Conservation (phyloP, 108 stramenopile species). For the Conticribra weissflogii region DNA sequence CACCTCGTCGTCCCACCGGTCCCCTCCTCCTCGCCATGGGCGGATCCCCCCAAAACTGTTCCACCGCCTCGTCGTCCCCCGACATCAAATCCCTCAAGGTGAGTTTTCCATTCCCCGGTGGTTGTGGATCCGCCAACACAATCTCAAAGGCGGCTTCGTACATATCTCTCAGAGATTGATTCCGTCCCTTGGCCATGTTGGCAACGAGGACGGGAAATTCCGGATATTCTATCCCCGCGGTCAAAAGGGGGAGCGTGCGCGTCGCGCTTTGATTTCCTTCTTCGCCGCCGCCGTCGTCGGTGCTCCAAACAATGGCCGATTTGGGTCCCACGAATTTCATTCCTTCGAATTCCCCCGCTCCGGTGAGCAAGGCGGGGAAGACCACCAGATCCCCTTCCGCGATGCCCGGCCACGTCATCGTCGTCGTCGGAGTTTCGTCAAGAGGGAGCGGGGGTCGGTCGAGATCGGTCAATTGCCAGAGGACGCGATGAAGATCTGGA, state of each 20-base stretch:
- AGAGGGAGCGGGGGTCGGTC: constrained; percentile 5
- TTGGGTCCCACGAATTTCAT: constrained; percentile 25
- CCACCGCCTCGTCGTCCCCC: constrained; percentile 6
- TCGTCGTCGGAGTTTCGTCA: background rate
- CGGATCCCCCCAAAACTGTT: constrained; percentile 33
- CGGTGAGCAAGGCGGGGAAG: constrained; percentile 19
- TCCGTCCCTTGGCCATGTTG: constrained; percentile 5
- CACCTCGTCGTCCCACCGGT: constrained; percentile 20
- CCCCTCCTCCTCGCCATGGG: constrained; percentile 25
- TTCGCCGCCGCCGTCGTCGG: background rate
- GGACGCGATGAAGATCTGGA: constrained; percentile 7
- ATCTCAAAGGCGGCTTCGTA: constrained; percentile 32
- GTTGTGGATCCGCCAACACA: constrained; percentile 17
- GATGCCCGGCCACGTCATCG: constrained; percentile 1
- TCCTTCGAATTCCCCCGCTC: constrained; percentile 42
- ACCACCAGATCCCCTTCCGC: constrained; percentile 31
- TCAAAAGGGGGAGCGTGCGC: constrained; percentile 31
- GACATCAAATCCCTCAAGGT: constrained; percentile 21
- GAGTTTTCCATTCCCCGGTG: background rate
- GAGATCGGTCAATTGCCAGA: constrained; percentile 25
- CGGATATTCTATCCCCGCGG: constrained; percentile 28
- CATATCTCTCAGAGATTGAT: constrained; percentile 13
- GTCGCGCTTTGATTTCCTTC: too few relatives aligned
- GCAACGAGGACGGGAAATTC: constrained; percentile 29
- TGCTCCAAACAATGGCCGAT: background rate